Conservation (phyloP, 805 yeast species). For the Soucietia sequanensis region DNA sequence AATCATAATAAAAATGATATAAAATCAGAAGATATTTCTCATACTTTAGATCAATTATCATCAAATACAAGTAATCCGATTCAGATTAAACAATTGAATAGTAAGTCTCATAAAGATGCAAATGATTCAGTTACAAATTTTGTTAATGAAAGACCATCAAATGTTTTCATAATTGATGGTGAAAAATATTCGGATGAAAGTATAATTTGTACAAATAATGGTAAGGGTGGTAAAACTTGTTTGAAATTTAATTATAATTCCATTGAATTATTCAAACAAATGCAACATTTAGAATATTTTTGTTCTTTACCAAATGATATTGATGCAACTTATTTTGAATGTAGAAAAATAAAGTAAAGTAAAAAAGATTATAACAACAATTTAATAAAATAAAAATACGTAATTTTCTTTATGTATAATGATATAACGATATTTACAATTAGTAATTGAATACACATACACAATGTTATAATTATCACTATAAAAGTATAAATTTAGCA, state of each 20-base stretch:
- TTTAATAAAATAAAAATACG: neutral
- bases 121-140: constrained; percentile 27
- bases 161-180: constrained; percentile 42
- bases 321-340: constrained; percentile 51
- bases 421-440: too few relatives aligned
- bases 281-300: constrained; percentile 50
- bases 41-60: constrained; percentile 27
- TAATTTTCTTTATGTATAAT: neutral
- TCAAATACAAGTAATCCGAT: constrained; percentile 10
- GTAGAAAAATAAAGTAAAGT: constrained; percentile 35
- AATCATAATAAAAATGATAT: too few relatives aligned
- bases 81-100: constrained; percentile 6
- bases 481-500: too few relatives aligned
- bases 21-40: constrained; percentile 17
- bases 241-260: constrained; percentile 40
- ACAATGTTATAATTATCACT: too few relatives aligned
- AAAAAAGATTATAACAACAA: too few relatives aligned
- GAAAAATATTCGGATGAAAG: constrained; percentile 37
- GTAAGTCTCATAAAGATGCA: constrained; percentile 7
- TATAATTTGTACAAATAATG: constrained; percentile 46
- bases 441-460: too few relatives aligned
- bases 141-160: constrained; percentile 28
- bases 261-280: constrained; percentile 43
- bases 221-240: constrained; percentile 47
- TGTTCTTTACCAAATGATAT: constrained; percentile 50